Evolutionary conservation across 106 monocot genomes (phyloP).

Genomic region (Hemerocallis citrina): DNA sequence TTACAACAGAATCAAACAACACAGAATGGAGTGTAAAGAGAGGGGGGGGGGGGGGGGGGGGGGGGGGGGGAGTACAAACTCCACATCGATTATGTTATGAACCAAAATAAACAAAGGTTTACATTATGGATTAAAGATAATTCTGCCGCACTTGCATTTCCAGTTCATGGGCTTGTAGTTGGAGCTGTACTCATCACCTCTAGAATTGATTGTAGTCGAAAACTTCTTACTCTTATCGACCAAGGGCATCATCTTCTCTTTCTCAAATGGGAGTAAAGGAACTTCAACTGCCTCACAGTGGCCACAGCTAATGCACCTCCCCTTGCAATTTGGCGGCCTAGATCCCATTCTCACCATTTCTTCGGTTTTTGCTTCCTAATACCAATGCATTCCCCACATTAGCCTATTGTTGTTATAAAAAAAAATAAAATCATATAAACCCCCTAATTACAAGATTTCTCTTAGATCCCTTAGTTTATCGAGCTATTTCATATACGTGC

Average conservation of each 20-base stretch:
- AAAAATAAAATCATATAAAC: too few relatives aligned
- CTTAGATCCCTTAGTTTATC: too few relatives aligned
- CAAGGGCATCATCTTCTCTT: neutral
- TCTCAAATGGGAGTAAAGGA: slow-evolving; percentile 9
- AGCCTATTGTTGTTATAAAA: too few relatives aligned
- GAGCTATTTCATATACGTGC: too few relatives aligned
- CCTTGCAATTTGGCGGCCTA: slow-evolving; percentile 12
- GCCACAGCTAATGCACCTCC: slow-evolving; percentile 14
- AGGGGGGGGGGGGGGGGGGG: too few relatives aligned
- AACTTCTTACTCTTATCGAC: neutral
- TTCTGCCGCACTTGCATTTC: slow-evolving; percentile 24
- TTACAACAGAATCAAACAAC: too few relatives aligned
- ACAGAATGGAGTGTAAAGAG: too few relatives aligned
- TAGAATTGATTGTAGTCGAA: neutral
- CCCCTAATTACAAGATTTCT: too few relatives aligned
- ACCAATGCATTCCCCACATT: too few relatives aligned
- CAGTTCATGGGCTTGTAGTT: slow-evolving; percentile 21
- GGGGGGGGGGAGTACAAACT: too few relatives aligned
- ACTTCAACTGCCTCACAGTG: slow-evolving; percentile 25
- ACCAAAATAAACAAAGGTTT: too few relatives aligned
- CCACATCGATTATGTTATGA: too few relatives aligned
- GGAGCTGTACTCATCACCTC: slow-evolving; percentile 17
- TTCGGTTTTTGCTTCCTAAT: neutral
- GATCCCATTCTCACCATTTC: slow-evolving; percentile 11
- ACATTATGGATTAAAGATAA: slow-evolving; percentile 20